phyloP scores from a whole-genome alignment of 805 yeast species.

The Sugiyamaella smithiae region DNA sequence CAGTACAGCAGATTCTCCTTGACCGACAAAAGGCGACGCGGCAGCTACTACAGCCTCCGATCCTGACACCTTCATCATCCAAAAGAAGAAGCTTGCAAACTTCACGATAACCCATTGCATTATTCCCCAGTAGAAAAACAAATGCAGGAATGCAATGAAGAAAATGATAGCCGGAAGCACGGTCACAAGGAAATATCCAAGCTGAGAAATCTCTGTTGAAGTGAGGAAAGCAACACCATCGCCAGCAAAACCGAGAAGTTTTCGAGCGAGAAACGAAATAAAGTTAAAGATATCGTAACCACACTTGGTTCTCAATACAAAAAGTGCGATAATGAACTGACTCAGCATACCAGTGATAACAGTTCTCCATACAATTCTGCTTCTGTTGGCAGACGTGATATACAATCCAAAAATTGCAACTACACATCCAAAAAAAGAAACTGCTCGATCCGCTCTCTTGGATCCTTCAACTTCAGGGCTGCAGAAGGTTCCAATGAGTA shows the following conservation, averaged over 20 bases:
- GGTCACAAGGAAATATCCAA: constrained; percentile 51
- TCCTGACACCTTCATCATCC: constrained; percentile 58
- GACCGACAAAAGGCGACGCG: constrained; percentile 64
- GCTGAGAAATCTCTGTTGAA: constrained; percentile 38
- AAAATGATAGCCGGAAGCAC: constrained; percentile 62
- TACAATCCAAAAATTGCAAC: constrained; percentile 47
- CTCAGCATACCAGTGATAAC: constrained; percentile 58
- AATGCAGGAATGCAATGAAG: constrained; percentile 61
- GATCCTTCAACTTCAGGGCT: constrained; percentile 47
- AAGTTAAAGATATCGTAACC: constrained; percentile 64
- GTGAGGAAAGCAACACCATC: constrained; percentile 62
- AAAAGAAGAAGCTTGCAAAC: constrained; percentile 56
- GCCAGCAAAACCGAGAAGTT: constrained; percentile 54
- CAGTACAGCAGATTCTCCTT: constrained; percentile 62
- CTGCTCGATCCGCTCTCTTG: constrained; percentile 49
- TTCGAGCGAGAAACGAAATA: constrained; percentile 54
- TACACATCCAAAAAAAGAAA: constrained; percentile 54
- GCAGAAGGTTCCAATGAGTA: constrained; percentile 55
- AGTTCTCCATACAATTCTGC: constrained; percentile 53
- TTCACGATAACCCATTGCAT: constrained; percentile 60
- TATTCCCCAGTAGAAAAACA: constrained; percentile 57
- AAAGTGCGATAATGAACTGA: constrained; percentile 58
- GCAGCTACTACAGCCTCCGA: constrained; percentile 66
- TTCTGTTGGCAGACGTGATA: constrained; percentile 45
- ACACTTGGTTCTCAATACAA: constrained; percentile 56